phyloP scores from a whole-genome alignment of 2,329 filamentous ascomycete genomes.

The Claviceps spartinae region DNA sequence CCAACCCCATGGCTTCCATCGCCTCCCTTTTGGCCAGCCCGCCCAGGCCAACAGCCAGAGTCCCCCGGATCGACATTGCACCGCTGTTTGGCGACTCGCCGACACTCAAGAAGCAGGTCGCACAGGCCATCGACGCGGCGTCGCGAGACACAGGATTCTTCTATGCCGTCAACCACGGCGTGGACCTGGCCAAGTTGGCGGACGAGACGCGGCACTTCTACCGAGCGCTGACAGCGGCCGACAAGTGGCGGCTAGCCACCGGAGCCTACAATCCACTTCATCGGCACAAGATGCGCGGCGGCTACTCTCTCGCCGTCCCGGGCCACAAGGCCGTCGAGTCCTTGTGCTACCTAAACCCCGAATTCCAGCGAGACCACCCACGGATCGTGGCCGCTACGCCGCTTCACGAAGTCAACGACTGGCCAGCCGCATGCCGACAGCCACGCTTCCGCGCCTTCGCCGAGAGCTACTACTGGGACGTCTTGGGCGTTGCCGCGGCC shows the following conservation, averaged over 20 bases:
- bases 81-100: constrained; percentile 4
- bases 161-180: constrained; percentile 7
- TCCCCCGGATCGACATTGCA: constrained; percentile 6
- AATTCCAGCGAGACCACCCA: constrained; percentile 1
- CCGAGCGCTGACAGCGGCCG: constrained; percentile 3
- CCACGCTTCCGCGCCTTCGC: constrained; percentile 7
- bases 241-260: constrained; percentile 6
- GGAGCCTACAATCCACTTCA: constrained; percentile 5
- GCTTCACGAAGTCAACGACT: constrained; percentile 7
- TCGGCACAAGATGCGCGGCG: constrained; percentile 4
- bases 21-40: background rate
- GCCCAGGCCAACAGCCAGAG: background rate
- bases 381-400: constrained; percentile 5
- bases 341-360: constrained; percentile 1
- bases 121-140: constrained; percentile 5
- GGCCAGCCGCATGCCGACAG: constrained; percentile 6
- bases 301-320: constrained; percentile 2
- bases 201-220: constrained; percentile 6
- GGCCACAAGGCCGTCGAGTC: constrained; percentile 1
- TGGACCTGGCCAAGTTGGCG: constrained; percentile 5
- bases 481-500: constrained; percentile 3
- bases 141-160: constrained; percentile 7
- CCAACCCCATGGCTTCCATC: no score
- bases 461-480: constrained; percentile 7
- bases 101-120: constrained; percentile 3